Evolutionary conservation across 305 asterid species (phyloP).

Genomic region (Solanum hybrid): DNA sequence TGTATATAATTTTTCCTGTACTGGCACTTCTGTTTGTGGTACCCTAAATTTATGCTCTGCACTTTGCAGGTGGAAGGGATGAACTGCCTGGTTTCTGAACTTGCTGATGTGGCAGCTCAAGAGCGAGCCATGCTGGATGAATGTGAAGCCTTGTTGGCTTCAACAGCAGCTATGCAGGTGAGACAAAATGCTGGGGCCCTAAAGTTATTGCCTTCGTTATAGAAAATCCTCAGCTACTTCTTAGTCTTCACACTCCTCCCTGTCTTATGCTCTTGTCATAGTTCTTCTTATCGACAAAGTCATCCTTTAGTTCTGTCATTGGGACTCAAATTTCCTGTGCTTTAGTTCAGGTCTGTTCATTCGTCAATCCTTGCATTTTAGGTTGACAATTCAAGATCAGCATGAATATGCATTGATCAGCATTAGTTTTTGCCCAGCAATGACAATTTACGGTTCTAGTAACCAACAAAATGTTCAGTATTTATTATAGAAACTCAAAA

Average conservation of each 20-base stretch:
- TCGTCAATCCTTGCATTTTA: background rate
- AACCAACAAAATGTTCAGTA: background rate
- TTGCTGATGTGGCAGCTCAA: conserved; percentile 67
- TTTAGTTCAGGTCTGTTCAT: background rate
- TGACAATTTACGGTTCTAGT: background rate
- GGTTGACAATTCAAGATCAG: background rate
- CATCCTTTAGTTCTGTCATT: background rate
- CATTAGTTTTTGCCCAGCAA: background rate
- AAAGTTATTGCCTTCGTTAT: background rate
- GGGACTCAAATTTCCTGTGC: background rate
- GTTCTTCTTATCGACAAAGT: background rate
- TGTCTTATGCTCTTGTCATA: background rate
- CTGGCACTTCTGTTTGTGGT: background rate
- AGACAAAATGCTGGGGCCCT: background rate
- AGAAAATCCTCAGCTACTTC: background rate
- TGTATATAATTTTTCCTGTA: background rate
- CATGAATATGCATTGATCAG: background rate
- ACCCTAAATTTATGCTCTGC: background rate
- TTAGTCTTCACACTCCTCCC: background rate
- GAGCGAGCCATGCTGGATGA: conserved; percentile 81
- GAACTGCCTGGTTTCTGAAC: conserved; percentile 54
- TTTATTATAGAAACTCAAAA: background rate
- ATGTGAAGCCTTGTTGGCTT: conserved; percentile 52
- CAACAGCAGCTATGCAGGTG: conserved; percentile 69
- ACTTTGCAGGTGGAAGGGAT: conserved; percentile 53